These are phyloP conservation scores for Plasmodium chabaudi DNA, from an alignment of 169 alveolate species.

Conservation along the genomic window DNA sequence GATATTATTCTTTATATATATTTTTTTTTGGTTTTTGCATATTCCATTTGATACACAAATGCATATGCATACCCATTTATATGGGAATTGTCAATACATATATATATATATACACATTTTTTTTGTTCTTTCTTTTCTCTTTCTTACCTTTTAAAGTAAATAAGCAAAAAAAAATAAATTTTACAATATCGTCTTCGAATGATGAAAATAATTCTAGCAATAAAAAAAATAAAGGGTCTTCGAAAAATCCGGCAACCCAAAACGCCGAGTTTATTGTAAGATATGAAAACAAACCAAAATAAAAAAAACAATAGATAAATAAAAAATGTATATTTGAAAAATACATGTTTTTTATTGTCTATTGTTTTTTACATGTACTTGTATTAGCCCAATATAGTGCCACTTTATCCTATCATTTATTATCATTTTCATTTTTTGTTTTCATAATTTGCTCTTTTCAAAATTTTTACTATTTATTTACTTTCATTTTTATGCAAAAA, in stretches of 20 bases:
- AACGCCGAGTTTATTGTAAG: constrained; percentile 56
- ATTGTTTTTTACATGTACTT: neutral
- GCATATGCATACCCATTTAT: neutral
- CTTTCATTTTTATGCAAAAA: neutral
- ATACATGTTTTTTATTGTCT: neutral
- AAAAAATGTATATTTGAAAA: too few relatives aligned
- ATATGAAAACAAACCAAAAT: constrained; percentile 5
- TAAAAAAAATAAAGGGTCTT: constrained; percentile 41
- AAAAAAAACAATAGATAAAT: too few relatives aligned
- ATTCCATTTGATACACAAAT: neutral
- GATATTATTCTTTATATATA: too few relatives aligned
- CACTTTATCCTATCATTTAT: neutral
- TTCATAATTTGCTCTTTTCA: neutral
- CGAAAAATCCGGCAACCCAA: constrained; percentile 24
- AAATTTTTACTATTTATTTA: neutral
- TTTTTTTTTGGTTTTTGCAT: too few relatives aligned
- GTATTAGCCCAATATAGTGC: neutral
- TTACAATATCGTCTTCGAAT: constrained; percentile 31
- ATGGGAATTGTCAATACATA: neutral
- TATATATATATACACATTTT: constrained; percentile 9
- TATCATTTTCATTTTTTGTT: too few relatives aligned
- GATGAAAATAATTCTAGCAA: constrained; percentile 47
- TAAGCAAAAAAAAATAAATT: constrained; percentile 65
- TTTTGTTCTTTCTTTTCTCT: constrained; percentile 2
- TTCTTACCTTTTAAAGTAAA: constrained; percentile 13